Evolutionary conservation across 768 basidiomycete genomes (phyloP), one percentile per base, ranked within the genome.

Genomic region (Pulveroboletus sp.): DNA sequence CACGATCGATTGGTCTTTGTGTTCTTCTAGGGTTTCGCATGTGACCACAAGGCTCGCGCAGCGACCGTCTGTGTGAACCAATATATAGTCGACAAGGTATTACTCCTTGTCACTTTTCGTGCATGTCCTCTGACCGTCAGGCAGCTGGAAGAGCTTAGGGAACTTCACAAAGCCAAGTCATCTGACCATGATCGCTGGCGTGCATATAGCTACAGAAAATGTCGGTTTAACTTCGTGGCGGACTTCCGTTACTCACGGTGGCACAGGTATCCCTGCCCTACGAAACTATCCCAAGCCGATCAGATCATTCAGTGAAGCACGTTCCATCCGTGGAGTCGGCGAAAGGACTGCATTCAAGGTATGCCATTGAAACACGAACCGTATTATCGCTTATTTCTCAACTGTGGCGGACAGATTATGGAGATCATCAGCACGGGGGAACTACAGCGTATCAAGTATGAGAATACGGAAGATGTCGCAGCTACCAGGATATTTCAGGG

Each of bases 321-420:
- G 71, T 5, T 64, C 69, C 6, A 76, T 93, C 38, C 66, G 61
- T 6, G 83, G 84, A 3, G 75, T 91, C 15, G 90, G 86, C 1
- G 74, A 80, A 30, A 91, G 86, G 67, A 91, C 89, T 0, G 88
- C 86, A 5, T 60, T 71, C 26, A 92, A 93, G 76, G 90, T 76
- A 18, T 67, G 57, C n/a, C 32, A 41, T 11, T 15, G 5, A 33
- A 30, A 15, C n/a, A 7, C 24, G 10, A n/a, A 21, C 21, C 21
- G 4, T 21, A 21, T 21, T 21, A 21, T 33, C 24, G 1, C 18
- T 37, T 32, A n/a, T 13, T 28, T 15, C 11, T 42, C n/a, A 45
- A 33, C 35, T 18, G 11, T 6, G n/a, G 33, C 32, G 31, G 11
- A 27, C 49, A 91, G 89, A 89, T 92, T 46, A 81, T 81, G 74